Percentiles rank a stretch among this genome's conserved stretches.
Evolutionary conservation across 2,329 filamentous ascomycete species (phyloP).

Genomic region (Ophiostoma piceae): DNA sequence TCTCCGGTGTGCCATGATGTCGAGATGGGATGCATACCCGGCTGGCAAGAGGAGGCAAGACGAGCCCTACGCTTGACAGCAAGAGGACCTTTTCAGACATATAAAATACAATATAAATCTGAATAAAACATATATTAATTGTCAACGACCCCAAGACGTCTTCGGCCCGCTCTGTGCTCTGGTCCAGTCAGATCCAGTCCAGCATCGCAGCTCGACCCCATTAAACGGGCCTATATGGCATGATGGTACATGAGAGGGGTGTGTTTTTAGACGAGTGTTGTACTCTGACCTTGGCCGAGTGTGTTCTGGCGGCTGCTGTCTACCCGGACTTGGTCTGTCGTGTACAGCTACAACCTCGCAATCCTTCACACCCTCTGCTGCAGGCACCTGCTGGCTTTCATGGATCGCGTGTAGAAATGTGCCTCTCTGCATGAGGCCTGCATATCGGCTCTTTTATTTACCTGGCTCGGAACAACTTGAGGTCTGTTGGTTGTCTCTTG

Average conservation of each 20-base stretch:
- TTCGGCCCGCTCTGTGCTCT: background rate
- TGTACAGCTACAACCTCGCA: background rate
- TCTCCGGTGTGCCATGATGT: background rate
- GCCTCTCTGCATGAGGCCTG: background rate
- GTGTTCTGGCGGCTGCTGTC: background rate
- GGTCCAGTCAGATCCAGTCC: background rate
- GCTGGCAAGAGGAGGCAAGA: background rate
- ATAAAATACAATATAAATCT: no score
- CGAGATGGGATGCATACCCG: background rate
- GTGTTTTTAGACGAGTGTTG: background rate
- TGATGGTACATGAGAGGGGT: background rate
- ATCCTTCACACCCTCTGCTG: background rate
- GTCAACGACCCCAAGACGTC: background rate
- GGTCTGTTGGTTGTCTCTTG: background rate
- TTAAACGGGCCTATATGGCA: slow-evolving; percentile 12
- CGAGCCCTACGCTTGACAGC: background rate
- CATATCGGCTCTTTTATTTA: slow-evolving; percentile 2
- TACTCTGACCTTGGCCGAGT: background rate
- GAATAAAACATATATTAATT: no score
- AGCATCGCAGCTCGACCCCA: background rate
- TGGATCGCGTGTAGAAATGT: background rate
- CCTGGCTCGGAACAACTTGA: background rate
- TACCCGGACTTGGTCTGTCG: background rate
- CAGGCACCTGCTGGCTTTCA: background rate
- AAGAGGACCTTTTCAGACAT: no score